Base-by-base conservation (phyloP, 192 early-diverging fungal species). In the Coemansia sp. region DNA sequence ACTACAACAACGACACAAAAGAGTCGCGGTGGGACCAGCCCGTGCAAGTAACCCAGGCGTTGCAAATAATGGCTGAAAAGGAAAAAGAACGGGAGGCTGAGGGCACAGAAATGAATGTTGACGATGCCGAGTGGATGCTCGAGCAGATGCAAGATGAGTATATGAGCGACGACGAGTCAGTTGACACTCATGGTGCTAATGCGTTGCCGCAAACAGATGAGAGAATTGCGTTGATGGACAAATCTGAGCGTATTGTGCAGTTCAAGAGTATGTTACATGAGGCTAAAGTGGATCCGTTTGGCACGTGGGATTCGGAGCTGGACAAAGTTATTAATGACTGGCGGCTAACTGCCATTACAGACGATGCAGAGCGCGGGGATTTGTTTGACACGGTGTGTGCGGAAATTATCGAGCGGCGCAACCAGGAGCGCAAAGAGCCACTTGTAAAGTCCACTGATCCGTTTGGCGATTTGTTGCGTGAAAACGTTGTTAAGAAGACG, bases 71-170 rank as follows among this genome's bases (percentile, higher is more conserved):
- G 13, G 22, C 29, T 12, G n/a, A 19, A 7, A 41, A 56, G 27
- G 26, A 69, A 14, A 7, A 57, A 1, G 45, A 51, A 16, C 35
- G 9, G 12, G 41, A 51, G 3, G 38, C 19, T 2, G 64, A 23
- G 16, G 72, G 72, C 6, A 72, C 69, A 1, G 78, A 81, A 39
- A 67, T 75, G 68, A 65, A 65, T 32, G 69, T 29, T 0, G 78
- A 81, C 18, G 78, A 81, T 26, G 78, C 73, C 2, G 78, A 81
- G 45, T 81, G 78, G 78, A 81, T 81, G 78, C 55, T 81, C 24
- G 59, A 66, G 26, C 72, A 81, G 54, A 81, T 81, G 72, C 51
- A 71, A 35, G 38, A 47, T 1, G 63, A 61, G 6, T 39, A 54
- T 35, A 48, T 3, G 67, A 57, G 47, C 12, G 29, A 29, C 5